Base-by-base conservation (phyloP, 305 asterid species). In the Galium porrigens region DNA sequence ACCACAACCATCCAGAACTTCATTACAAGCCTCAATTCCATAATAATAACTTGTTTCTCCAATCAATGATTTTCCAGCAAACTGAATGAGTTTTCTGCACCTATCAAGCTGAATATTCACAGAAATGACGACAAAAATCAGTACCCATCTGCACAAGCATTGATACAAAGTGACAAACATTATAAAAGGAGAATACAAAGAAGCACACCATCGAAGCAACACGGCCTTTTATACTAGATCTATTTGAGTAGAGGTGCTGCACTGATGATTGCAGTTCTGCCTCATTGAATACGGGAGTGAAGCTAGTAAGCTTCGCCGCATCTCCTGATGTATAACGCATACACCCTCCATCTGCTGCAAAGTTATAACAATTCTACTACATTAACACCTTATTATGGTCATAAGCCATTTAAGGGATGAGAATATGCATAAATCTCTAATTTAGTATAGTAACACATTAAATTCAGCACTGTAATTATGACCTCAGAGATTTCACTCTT, bases 1-100 rank as follows among this genome's bases (percentile, higher is more conserved):
- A 63, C 87, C 90, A 76, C 68, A 84, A 74, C 83, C 80, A 68
- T 86, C 88, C 84, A 94, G 72, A 80, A 90, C 90, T 74, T 94
- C 97, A 77, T 88, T 82, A 76, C 97, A 94, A 75, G 94, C 94
- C 74, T 88, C 95, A 71, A 94, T 88, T 74, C 90, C 99, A 70
- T 86, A 67, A 68, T 86, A 83, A 82, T 64, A 80, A 64, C 78
- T 81, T 34, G 81, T 71, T 72, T 76, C 96, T 70, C 84, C 94
- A 72, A 81, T 76, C 67, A 86, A 73, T 1, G 89, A 80, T 59
- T 84, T 88, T 66, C 83, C 86, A 29, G 96, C 97, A 70, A 74
- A 68, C 83, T 86, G 89, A 74, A 94, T 74, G 46, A 94, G 68
- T 74, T 82, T 82, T 84, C 85, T 85, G 89, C 94, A 86, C 82